Base-by-base conservation (phyloP, 2,329 filamentous ascomycete species). In the Mariannaea sp. region DNA sequence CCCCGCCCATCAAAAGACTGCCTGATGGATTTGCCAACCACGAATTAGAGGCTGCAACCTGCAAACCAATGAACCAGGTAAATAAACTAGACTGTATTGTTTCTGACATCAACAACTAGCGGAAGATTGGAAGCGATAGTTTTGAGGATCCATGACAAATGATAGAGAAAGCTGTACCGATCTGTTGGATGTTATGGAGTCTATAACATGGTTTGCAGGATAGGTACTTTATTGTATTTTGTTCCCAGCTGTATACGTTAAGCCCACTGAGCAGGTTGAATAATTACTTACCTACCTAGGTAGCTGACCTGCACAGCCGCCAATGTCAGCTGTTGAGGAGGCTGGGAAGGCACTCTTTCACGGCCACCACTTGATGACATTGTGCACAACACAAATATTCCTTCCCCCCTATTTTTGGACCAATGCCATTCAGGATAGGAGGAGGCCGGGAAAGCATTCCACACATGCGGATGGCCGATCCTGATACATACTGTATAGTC, bases 11-110 rank as follows among this genome's bases (percentile, higher is more conserved):
- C 33, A 30, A 26, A 32, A 32, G 29, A 29, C 32, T 46, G 54
- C 54, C 51, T 55, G 39, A 38, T 42, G 17, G n/a, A n/a, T n/a
- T n/a, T n/a, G 29, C 49, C 53, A 58, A 47, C 38, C 55, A n/a
- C n/a, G n/a, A n/a, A n/a, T n/a, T n/a, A n/a, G n/a, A n/a, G n/a
- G 49, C 47, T 42, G 41, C 52, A 39, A 48, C 43, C 43, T 17
- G 36, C 33, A 49, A 42, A 43, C 63, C 59, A 64, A 65, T 65
- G 39, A 55, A 59, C 60, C 60, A 55, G 47, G 61, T 60, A 10
- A 32, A 53, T 48, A 41, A 45, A 55, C 50, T 48, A 41, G 44
- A 55, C 50, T 61, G 57, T 51, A 47, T 35, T 60, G 58, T 55
- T 44, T 56, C 57, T 45, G 49, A n/a, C 24, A 51, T 53, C 45